Evolutionary conservation across 2,329 filamentous ascomycete species (phyloP), one percentile per base, ranked within the genome.

Genomic region (Dothidotthia symphoricarpi): DNA sequence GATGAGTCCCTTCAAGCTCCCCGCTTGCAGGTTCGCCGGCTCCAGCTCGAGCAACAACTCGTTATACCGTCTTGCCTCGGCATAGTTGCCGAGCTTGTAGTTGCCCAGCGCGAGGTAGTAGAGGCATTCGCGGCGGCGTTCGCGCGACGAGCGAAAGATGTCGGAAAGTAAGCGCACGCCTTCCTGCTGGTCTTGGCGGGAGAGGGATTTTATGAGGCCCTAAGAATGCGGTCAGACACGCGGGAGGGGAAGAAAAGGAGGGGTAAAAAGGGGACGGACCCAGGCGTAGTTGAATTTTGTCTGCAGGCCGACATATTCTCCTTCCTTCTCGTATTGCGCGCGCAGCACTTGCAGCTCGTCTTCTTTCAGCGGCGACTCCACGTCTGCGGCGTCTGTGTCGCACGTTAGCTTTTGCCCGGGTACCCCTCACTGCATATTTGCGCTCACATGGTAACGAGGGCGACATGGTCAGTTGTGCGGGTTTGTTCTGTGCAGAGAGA

Each of bases 201-300:
- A 72, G 65, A 81, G 83, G 46, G 91, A 96, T 75, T 97, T 98
- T 59, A 98, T 95, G 53, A 98, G 80, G 53, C 93, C 93, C 89
- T 95, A 47, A 22, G 10, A 31, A 12, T 6, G 30, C 31, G 14
- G 36, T 53, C 15, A 54, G 47, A 11, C n/a, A 12, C 17, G 17
- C 6, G 17, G n/a, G 27, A 27, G n/a, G 16, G 16, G 28, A 16
- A 30, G 15, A 8, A 14, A 28, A 25, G 25, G 34, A 24, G 24
- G 27, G 19, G 19, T 31, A 22, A 9, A 5, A 22, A 22, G 19
- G 5, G 19, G 25, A 55, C 75, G 40, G 80, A 95, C 89, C 93
- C 93, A 98, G 64, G 93, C 91, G 69, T 91, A 97, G 81, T 98
- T 98, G 80, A 98, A 98, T 68, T 97, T 97, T 46, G 93, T 98